These are phyloP conservation scores for Lentinula edodes DNA, from an alignment of 768 basidiomycete species.

Conservation along the genomic window DNA sequence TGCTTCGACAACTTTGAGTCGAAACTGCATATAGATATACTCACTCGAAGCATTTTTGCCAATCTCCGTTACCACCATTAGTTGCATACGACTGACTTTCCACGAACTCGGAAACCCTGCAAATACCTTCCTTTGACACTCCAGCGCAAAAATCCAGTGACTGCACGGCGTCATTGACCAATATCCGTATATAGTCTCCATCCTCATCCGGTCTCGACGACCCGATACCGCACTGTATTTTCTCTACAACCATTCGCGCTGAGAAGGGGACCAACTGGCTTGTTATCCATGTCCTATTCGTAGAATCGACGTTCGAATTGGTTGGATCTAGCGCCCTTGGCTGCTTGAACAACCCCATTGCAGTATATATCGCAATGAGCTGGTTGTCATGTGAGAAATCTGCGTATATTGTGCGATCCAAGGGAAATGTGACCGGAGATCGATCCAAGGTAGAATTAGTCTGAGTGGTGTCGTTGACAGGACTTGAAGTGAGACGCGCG, in stretches of 20 bases:
- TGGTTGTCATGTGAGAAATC: constrained; percentile 88
- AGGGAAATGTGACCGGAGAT: constrained; percentile 64
- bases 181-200: constrained; percentile 56
- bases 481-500: constrained; percentile 62
- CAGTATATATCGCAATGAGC: constrained; percentile 74
- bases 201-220: background rate
- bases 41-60: constrained; percentile 49
- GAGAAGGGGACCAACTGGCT: constrained; percentile 70
- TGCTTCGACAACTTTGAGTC: background rate
- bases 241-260: constrained; percentile 68
- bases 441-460: constrained; percentile 71
- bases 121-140: constrained; percentile 39
- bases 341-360: constrained; percentile 48
- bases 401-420: constrained; percentile 57
- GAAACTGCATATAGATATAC: background rate
- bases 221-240: background rate
- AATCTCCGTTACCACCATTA: constrained; percentile 66
- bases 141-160: constrained; percentile 55
- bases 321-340: constrained; percentile 24
- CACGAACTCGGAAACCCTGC: constrained; percentile 60
- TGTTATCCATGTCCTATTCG: constrained; percentile 44
- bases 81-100: constrained; percentile 66
- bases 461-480: constrained; percentile 65
- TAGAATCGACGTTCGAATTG: constrained; percentile 13
- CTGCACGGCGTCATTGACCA: constrained; percentile 73